These are phyloP conservation scores for Trichophyton rubrum DNA, from an alignment of 2,329 filamentous ascomycete species.

Conservation along the genomic window DNA sequence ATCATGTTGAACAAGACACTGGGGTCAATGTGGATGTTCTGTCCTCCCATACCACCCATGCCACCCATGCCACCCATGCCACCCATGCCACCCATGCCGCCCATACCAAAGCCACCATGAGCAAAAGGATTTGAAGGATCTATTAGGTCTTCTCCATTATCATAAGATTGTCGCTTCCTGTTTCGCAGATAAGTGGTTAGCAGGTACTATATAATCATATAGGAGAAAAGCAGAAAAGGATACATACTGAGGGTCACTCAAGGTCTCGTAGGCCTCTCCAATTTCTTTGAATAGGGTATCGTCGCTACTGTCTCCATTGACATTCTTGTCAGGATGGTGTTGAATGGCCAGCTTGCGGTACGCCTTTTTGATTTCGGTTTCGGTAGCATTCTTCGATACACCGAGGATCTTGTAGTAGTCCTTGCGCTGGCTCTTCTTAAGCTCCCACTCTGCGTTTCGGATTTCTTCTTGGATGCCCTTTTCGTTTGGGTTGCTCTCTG, in stretches of 20 bases:
- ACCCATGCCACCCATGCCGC: constrained; percentile 44
- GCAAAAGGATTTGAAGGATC: constrained; percentile 80
- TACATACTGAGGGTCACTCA: constrained; percentile 83
- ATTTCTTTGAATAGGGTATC: constrained; percentile 96
- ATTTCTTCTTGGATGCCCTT: constrained; percentile 71
- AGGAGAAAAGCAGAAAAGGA: constrained; percentile 3
- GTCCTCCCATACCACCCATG: constrained; percentile 17
- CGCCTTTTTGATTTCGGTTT: constrained; percentile 85
- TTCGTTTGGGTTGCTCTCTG: constrained; percentile 73
- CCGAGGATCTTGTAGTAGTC: constrained; percentile 98
- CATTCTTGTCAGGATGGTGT: constrained; percentile 97
- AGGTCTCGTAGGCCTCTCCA: constrained; percentile 87
- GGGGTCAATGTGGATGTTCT: constrained; percentile 50
- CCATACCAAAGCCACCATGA: constrained; percentile 42
- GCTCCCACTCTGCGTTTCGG: constrained; percentile 77
- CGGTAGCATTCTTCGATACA: constrained; percentile 70
- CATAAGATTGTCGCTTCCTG: constrained; percentile 79
- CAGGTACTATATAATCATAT: constrained; percentile 1
- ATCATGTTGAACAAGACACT: constrained; percentile 78
- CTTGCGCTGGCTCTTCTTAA: constrained; percentile 95
- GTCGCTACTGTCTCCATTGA: constrained; percentile 61
- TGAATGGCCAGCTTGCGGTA: constrained; percentile 90
- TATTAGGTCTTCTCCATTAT: constrained; percentile 81
- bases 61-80: too few relatives aligned
- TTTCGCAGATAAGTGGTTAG: constrained; percentile 9